phyloP scores from a whole-genome alignment of 768 basidiomycete genomes.

The Symmetrospora coprosmae region DNA sequence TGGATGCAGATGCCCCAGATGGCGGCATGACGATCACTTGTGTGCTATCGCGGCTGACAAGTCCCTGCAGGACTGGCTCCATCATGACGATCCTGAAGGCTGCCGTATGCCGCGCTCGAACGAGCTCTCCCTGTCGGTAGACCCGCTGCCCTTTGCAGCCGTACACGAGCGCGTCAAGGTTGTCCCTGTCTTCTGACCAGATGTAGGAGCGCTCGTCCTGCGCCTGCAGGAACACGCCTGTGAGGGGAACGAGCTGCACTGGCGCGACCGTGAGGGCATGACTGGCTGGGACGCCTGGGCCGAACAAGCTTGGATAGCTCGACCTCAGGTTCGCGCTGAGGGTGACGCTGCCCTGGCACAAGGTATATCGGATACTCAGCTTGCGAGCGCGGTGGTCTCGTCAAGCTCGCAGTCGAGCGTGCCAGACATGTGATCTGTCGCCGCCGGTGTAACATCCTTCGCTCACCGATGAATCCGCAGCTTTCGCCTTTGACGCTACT shows the following conservation, averaged over 20 bases:
- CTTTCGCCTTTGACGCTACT: too few relatives aligned
- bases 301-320: neutral
- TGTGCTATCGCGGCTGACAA: constrained; percentile 44
- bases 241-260: neutral
- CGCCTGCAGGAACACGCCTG: constrained; percentile 7
- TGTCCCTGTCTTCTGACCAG: neutral
- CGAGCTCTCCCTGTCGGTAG: neutral
- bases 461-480: too few relatives aligned
- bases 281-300: neutral
- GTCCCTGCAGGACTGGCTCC: constrained; percentile 63
- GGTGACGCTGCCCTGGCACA: neutral
- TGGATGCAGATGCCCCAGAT: constrained; percentile 3
- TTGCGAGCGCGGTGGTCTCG: neutral
- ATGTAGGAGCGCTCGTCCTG: neutral
- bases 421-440: too few relatives aligned
- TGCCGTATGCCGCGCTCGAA: neutral
- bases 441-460: too few relatives aligned
- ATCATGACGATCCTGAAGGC: constrained; percentile 45
- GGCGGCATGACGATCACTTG: constrained; percentile 44
- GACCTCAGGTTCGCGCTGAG: neutral
- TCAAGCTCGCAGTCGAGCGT: neutral
- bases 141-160: neutral
- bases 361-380: neutral
- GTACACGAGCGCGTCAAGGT: neutral
- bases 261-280: neutral